A percentile compares a stretch with the other conserved stretches of the same genome.
Evolutionary conservation across 257 asterid species (phyloP).

Genomic region (Datura wrightii): DNA sequence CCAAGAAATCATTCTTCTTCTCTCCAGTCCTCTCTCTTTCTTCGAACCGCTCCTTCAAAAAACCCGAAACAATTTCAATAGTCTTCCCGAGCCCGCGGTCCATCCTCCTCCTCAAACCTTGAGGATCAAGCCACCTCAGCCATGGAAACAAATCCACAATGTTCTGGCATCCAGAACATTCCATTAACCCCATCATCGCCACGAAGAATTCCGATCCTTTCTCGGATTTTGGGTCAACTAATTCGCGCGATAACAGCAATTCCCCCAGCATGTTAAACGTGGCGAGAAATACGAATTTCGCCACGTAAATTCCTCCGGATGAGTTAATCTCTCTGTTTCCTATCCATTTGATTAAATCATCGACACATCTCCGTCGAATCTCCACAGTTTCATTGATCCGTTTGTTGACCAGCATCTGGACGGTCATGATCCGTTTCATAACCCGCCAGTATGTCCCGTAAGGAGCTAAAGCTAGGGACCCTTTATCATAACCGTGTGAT

Average conservation of each 20-base stretch:
- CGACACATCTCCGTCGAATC: conserved; percentile 48
- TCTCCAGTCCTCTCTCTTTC: conserved; percentile 17
- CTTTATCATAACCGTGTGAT: conserved; percentile 45
- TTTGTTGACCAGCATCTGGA: conserved; percentile 51
- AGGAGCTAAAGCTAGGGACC: conserved; percentile 48
- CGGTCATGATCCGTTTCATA: conserved; percentile 54
- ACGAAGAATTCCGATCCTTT: conserved; percentile 48
- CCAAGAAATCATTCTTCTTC: conserved; percentile 55
- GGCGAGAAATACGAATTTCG: conserved; percentile 49
- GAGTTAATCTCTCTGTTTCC: not conserved
- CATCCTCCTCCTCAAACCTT: conserved; percentile 52
- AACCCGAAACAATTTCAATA: conserved; percentile 44
- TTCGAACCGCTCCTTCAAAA: conserved; percentile 49
- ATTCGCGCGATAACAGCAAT: conserved; percentile 51
- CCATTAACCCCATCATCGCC: conserved; percentile 52
- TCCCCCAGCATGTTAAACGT: conserved; percentile 63
- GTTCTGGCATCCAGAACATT: conserved; percentile 51
- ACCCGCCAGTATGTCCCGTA: conserved; percentile 56
- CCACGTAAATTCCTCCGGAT: conserved; percentile 34
- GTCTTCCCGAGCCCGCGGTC: conserved; percentile 49
- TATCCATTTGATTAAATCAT: conserved; percentile 48
- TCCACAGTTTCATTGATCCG: conserved; percentile 45
- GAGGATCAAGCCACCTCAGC: conserved; percentile 51
- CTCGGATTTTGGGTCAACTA: conserved; percentile 52
- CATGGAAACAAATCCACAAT: conserved; percentile 59